Conservation (phyloP, 352 stramenopile species). For the Globisporangium solare region DNA sequence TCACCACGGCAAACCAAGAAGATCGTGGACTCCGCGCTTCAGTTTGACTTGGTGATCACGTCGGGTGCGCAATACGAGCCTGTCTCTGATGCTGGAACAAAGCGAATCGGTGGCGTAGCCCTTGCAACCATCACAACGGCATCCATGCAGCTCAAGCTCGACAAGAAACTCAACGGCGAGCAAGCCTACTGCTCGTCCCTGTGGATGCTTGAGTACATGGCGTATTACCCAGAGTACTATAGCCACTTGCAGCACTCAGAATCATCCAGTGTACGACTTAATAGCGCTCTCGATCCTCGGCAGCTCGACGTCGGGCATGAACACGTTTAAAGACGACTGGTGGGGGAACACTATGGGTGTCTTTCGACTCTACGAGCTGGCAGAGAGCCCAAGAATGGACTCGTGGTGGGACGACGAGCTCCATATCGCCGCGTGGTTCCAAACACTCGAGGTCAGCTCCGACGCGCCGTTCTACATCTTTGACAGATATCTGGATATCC, state of each 20-base stretch:
- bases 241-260: conserved; percentile 11
- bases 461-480: conserved; percentile 22
- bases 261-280: conserved; percentile 9
- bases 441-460: conserved; percentile 16
- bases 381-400: conserved; percentile 6
- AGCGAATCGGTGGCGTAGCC: conserved; percentile 6
- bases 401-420: conserved; percentile 32
- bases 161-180: conserved; percentile 21
- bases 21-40: conserved; percentile 10
- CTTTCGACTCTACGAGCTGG: conserved; percentile 24
- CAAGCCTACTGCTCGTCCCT: conserved; percentile 16
- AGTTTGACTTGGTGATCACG: conserved; percentile 13
- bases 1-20: conserved; percentile 11
- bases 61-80: conserved; percentile 14
- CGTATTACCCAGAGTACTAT: conserved; percentile 30
- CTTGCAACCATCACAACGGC: conserved; percentile 16
- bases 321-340: conserved; percentile 29
- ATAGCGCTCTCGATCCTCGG: conserved; percentile 21
- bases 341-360: conserved; percentile 32
- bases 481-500: conserved; percentile 23
- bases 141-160: conserved; percentile 16
- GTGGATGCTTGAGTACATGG: conserved; percentile 27
- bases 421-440: conserved; percentile 25
- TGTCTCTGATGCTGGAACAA: conserved; percentile 8
- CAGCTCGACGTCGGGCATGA: conserved; percentile 24